Conservation (phyloP, 345 rosid genomes). For the Kernera saxatilis region DNA sequence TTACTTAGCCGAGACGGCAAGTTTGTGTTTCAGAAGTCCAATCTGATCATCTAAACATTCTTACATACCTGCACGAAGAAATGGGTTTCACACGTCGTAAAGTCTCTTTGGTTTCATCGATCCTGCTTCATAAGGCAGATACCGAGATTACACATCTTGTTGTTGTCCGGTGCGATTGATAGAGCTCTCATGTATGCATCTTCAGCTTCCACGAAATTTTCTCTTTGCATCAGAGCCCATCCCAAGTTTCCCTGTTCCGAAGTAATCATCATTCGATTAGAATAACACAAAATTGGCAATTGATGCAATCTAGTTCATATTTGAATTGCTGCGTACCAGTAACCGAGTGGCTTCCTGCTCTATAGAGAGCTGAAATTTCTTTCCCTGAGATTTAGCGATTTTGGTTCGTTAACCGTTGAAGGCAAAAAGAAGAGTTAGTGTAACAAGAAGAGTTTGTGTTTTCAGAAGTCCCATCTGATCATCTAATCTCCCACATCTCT, state of each 20-base stretch:
- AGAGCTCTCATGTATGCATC: constrained; percentile 83
- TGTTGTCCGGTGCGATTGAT: constrained; percentile 70
- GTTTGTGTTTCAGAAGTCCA: too few relatives aligned
- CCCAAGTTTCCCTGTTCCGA: constrained; percentile 78
- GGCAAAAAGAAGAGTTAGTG: constrained; percentile 94
- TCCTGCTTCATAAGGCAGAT: constrained; percentile 95
- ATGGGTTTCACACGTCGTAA: constrained; percentile 68
- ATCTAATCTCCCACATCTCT: constrained; percentile 95
- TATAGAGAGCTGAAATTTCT: constrained; percentile 91
- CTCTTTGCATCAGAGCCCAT: constrained; percentile 96
- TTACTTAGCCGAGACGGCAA: too few relatives aligned
- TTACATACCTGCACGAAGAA: too few relatives aligned
- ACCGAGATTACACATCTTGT: constrained; percentile 97
- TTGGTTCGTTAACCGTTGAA: constrained; percentile 94
- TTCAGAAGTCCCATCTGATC: constrained; percentile 74
- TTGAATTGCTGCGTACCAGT: constrained; percentile 40
- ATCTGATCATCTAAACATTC: too few relatives aligned
- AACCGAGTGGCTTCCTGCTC: constrained; percentile 96
- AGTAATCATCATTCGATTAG: not conserved
- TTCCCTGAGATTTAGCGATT: constrained; percentile 94
- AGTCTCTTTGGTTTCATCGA: constrained; percentile 71
- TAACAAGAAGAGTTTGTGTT: constrained; percentile 69
- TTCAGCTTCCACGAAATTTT: constrained; percentile 76
- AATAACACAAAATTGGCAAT: not conserved
- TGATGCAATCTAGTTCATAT: not conserved